phyloP scores from a whole-genome alignment of 2,329 filamentous ascomycete species.

The Diplodia intermedia region DNA sequence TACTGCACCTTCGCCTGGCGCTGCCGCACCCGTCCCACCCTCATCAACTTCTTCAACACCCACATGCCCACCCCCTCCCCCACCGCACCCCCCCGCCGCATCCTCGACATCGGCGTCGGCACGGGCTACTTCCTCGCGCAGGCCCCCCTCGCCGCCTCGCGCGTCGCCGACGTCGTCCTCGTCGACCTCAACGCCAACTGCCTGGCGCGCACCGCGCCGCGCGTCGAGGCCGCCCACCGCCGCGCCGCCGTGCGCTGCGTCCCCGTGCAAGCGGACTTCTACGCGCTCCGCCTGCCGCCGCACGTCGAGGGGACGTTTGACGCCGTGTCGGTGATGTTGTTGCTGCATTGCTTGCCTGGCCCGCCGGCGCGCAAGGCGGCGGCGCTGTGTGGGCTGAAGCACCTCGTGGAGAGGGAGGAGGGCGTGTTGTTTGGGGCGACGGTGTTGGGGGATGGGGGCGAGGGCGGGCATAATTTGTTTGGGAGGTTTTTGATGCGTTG shows the following conservation, averaged over 20 bases:
- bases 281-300: too few species aligned
- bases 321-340: slow-evolving; percentile 46
- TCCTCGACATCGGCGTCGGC: slow-evolving; percentile 44
- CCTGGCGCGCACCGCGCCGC: slow-evolving; percentile 44
- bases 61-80: background rate
- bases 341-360: slow-evolving; percentile 40
- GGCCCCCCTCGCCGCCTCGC: slow-evolving; percentile 32
- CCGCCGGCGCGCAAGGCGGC: slow-evolving; percentile 38
- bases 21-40: slow-evolving; percentile 36
- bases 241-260: slow-evolving; percentile 35
- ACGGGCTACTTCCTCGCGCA: slow-evolving; percentile 41
- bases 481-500: slow-evolving; percentile 39
- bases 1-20: slow-evolving; percentile 41
- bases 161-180: slow-evolving; percentile 36
- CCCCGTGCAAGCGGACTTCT: slow-evolving; percentile 11
- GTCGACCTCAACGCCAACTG: slow-evolving; percentile 41
- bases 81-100: slow-evolving; percentile 17
- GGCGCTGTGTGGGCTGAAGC: background rate
- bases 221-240: slow-evolving; percentile 34
- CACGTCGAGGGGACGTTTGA: slow-evolving; percentile 43
- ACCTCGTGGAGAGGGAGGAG: slow-evolving; percentile 28
- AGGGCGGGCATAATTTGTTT: slow-evolving; percentile 40
- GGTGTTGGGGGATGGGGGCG: slow-evolving; percentile 44
- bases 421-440: slow-evolving; percentile 52
- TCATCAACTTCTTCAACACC: slow-evolving; percentile 39